These are phyloP conservation scores for Backusella liffmaniae DNA, from an alignment of 192 early-diverging fungal species.

Conservation along the genomic window DNA sequence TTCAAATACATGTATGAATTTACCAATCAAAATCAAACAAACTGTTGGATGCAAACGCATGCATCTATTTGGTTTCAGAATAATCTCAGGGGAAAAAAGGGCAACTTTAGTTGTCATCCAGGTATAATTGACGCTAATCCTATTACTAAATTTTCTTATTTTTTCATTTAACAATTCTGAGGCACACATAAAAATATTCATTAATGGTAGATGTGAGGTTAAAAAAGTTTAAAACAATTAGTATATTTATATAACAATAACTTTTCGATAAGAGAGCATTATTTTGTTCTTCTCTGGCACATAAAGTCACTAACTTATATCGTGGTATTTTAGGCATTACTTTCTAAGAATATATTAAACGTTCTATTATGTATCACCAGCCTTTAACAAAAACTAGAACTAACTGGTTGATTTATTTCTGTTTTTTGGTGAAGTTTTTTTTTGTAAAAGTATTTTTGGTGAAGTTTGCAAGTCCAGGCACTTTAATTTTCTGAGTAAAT, in stretches of 20 bases:
- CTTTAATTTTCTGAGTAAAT: background rate
- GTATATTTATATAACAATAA: too few relatives aligned
- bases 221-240: too few relatives aligned
- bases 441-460: too few relatives aligned
- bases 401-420: background rate
- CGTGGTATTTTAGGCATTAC: too few relatives aligned
- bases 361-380: too few relatives aligned
- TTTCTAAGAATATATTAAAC: too few relatives aligned
- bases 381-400: too few relatives aligned
- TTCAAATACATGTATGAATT: too few relatives aligned
- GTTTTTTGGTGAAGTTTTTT: background rate
- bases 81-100: background rate
- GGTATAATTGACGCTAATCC: too few relatives aligned
- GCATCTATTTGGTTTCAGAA: background rate
- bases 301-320: too few relatives aligned
- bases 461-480: background rate
- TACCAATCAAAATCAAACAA: background rate
- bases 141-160: background rate
- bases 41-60: background rate
- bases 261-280: too few relatives aligned
- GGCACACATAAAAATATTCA: background rate
- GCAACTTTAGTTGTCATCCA: background rate
- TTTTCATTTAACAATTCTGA: background rate
- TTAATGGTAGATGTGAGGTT: background rate
- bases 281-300: too few relatives aligned